These are phyloP conservation scores for Pseudozyma tsukubaensis DNA, from an alignment of 1,284 basidiomycete genomes.

Conservation along the genomic window DNA sequence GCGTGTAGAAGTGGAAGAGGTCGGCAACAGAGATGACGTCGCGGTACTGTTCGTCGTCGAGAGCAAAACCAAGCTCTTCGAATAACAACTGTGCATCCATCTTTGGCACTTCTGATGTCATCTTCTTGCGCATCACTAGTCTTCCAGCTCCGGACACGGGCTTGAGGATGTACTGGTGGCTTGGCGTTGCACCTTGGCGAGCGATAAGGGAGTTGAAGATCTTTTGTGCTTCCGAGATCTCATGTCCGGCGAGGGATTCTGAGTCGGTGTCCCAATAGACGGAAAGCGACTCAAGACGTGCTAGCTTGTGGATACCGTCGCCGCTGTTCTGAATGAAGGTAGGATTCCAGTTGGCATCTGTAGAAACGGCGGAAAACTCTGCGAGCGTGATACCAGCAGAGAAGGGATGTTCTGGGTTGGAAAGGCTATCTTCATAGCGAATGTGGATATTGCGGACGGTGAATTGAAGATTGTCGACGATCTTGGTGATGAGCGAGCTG, in stretches of 20 bases:
- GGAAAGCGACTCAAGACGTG: slow-evolving; percentile 86
- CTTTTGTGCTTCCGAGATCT: slow-evolving; percentile 77
- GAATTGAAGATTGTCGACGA: slow-evolving; percentile 96
- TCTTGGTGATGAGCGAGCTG: slow-evolving; percentile 86
- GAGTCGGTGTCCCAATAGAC: slow-evolving; percentile 97
- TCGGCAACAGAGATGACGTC: slow-evolving; percentile 93
- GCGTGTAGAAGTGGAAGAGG: slow-evolving; percentile 95
- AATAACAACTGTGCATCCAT: slow-evolving; percentile 91
- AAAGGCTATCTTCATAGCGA: slow-evolving; percentile 94
- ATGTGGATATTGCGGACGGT: slow-evolving; percentile 77
- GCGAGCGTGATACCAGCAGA: slow-evolving; percentile 91
- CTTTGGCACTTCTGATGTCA: slow-evolving; percentile 77
- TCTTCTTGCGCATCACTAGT: slow-evolving; percentile 81
- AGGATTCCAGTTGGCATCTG: slow-evolving; percentile 90
- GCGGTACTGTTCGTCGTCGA: slow-evolving; percentile 95
- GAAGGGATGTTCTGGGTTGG: slow-evolving; percentile 96
- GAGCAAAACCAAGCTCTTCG: slow-evolving; percentile 90
- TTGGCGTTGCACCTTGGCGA: slow-evolving; percentile 45
- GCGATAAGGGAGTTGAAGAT: slow-evolving; percentile 79
- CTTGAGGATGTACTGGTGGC: slow-evolving; percentile 93
- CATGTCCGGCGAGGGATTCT: slow-evolving; percentile 78
- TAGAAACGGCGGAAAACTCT: slow-evolving; percentile 92
- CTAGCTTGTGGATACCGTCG: slow-evolving; percentile 91
- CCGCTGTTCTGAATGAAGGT: slow-evolving; percentile 92
- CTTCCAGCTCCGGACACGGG: slow-evolving; percentile 96